Percentiles rank a stretch among this genome's conserved stretches.
Evolutionary conservation across 257 asterid genomes (phyloP).

Genomic region (Salvia miltiorrhiza): DNA sequence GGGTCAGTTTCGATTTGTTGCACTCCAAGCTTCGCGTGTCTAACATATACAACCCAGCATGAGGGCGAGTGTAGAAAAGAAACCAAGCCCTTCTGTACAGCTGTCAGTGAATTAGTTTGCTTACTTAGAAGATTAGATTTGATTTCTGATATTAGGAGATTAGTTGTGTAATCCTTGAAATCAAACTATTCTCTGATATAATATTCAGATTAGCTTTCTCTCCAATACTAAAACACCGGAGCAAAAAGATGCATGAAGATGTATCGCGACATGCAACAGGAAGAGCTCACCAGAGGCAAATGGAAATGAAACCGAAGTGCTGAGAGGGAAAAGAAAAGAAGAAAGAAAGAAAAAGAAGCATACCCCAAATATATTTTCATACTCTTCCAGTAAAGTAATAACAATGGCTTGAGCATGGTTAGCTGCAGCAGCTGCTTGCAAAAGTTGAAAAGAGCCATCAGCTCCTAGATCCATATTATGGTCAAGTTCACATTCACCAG

Average conservation of each 20-base stretch:
- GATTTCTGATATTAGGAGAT: too few relatives aligned
- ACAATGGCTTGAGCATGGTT: constrained; percentile 98
- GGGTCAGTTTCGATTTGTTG: neutral
- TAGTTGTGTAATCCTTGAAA: too few relatives aligned
- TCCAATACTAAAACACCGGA: neutral
- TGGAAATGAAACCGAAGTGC: neutral
- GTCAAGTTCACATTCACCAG: constrained; percentile 93
- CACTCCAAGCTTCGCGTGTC: neutral
- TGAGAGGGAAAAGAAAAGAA: neutral
- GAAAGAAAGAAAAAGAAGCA: constrained; percentile 20
- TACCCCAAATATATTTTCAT: constrained; percentile 86
- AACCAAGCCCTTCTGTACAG: too few relatives aligned
- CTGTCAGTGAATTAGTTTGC: neutral
- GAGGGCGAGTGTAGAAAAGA: neutral
- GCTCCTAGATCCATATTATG: constrained; percentile 68
- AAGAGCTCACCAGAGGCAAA: constrained; percentile 8
- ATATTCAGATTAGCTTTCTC: neutral
- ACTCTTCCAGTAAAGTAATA: constrained; percentile 92
- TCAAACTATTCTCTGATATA: neutral
- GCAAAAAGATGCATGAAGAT: neutral
- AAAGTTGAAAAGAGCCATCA: constrained; percentile 84
- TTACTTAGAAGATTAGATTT: neutral
- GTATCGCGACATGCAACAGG: neutral
- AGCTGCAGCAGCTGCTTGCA: constrained; percentile 99
- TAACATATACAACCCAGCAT: neutral